A percentile compares a stretch with the other conserved stretches of the same genome.
phyloP scores from a whole-genome alignment of 73 alveolate species.

The Paramecium pentaurelia region DNA sequence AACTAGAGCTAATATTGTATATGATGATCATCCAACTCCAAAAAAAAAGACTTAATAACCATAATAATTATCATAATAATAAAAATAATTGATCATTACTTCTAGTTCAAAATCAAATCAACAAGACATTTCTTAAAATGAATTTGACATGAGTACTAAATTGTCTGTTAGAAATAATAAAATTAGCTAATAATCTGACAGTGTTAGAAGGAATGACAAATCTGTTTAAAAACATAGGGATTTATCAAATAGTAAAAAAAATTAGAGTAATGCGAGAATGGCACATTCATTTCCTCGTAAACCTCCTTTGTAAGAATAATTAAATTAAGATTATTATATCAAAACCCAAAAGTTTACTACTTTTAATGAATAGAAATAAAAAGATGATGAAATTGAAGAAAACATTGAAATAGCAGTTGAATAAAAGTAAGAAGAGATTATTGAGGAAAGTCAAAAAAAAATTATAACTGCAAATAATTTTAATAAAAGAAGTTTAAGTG shows the following conservation, averaged over 20 bases:
- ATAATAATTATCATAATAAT: background rate
- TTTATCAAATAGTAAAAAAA: background rate
- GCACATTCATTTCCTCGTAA: conserved; percentile 23
- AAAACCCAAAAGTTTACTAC: conserved; percentile 17
- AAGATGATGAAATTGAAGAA: conserved; percentile 40
- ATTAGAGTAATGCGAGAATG: background rate
- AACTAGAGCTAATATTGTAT: conserved; percentile 6
- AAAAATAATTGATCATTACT: background rate
- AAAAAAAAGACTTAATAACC: background rate
- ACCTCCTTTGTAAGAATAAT: background rate
- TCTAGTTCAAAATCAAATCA: background rate
- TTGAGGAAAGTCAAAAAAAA: conserved; percentile 8
- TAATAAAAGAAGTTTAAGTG: conserved; percentile 28
- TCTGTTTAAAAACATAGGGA: background rate
- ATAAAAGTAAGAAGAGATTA: background rate
- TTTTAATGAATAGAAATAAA: background rate
- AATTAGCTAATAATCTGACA: background rate
- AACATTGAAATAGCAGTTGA: conserved; percentile 5
- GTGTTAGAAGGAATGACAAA: background rate
- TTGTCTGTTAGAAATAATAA: background rate
- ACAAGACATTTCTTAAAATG: background rate
- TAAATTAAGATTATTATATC: conserved; percentile 8
- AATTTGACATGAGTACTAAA: conserved; percentile 26
- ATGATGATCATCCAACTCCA: conserved; percentile 50
- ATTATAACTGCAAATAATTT: conserved; percentile 28